phyloP scores from a whole-genome alignment of 495 filamentous ascomycete species.

The Tuber indicum region DNA sequence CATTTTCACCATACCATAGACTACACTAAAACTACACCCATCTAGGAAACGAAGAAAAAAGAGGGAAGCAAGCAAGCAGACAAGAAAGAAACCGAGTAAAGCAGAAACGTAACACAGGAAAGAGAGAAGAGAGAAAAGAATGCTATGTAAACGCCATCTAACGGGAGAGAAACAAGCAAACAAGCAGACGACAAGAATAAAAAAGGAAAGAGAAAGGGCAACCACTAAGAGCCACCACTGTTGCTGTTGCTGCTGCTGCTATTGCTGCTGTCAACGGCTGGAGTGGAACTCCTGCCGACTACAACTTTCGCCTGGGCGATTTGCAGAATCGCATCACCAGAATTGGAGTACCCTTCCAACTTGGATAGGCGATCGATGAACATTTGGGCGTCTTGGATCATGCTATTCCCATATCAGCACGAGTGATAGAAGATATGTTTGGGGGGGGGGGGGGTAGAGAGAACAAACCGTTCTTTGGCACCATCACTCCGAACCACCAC shows the following conservation, averaged over 20 bases:
- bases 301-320: slow-evolving; percentile 60
- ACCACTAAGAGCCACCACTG: slow-evolving; percentile 14
- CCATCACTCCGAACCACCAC: slow-evolving; percentile 58
- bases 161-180: background rate
- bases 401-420: slow-evolving; percentile 50
- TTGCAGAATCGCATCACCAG: slow-evolving; percentile 60
- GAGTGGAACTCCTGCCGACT: slow-evolving; percentile 29
- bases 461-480: slow-evolving; percentile 65
- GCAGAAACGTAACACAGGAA: background rate
- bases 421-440: slow-evolving; percentile 23
- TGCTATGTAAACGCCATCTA: slow-evolving; percentile 4
- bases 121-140: background rate
- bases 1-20: background rate
- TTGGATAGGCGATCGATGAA: slow-evolving; percentile 68
- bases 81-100: slow-evolving; percentile 5
- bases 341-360: slow-evolving; percentile 70
- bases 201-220: background rate
- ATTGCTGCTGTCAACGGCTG: background rate
- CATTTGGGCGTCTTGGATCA: slow-evolving; percentile 70
- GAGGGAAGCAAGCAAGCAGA: slow-evolving; percentile 4
- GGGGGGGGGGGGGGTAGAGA: too few relatives aligned
- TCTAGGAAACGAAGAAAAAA: slow-evolving; percentile 11
- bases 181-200: slow-evolving; percentile 6
- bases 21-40: slow-evolving; percentile 1
- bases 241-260: background rate